A percentile compares a stretch with the other conserved stretches of the same genome.
Conservation (phyloP, 306 rosid genomes). For the Quercus dentata region DNA sequence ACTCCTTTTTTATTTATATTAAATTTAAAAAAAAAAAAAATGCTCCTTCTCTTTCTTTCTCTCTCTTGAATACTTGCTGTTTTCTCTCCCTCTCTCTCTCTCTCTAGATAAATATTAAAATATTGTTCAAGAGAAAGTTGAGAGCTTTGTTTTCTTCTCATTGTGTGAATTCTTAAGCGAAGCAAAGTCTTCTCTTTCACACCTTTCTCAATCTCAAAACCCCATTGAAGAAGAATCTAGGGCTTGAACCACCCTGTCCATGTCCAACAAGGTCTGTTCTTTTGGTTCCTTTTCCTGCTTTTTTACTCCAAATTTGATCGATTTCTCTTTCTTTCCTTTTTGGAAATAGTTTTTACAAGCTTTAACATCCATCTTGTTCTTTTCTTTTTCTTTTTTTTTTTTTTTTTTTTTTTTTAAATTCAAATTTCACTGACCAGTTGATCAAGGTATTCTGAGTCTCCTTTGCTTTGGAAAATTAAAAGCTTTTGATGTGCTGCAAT, state of each 20-base stretch:
- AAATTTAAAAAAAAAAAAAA: too few relatives aligned
- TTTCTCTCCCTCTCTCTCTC: conserved; percentile 1
- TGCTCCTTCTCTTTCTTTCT: conserved; percentile 16
- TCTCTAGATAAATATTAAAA: conserved; percentile 4
- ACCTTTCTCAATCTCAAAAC: conserved; percentile 57
- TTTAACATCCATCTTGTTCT: conserved; percentile 14
- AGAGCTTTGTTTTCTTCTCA: conserved; percentile 57
- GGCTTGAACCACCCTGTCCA: conserved; percentile 64
- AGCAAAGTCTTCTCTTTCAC: conserved; percentile 67
- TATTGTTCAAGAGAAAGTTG: conserved; percentile 46
- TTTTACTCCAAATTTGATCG: conserved; percentile 24
- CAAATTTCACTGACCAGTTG: conserved; percentile 23
- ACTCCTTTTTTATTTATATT: conserved; percentile 44
- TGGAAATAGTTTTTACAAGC: conserved; percentile 4
- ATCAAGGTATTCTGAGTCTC: conserved; percentile 32
- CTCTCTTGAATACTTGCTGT: conserved; percentile 9
- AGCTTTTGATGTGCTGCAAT: conserved; percentile 12
- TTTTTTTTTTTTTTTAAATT: background rate
- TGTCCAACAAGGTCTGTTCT: conserved; percentile 61
- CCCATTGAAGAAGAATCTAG: conserved; percentile 77
- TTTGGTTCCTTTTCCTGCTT: conserved; percentile 34
- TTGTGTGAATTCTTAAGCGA: conserved; percentile 67
- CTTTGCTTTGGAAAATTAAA: conserved; percentile 12
- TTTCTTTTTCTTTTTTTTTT: too few relatives aligned
- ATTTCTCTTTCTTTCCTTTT: conserved; percentile 18